These are phyloP conservation scores for Microdochium trichocladiopsis DNA, from an alignment of 2,329 filamentous ascomycete species.

Conservation along the genomic window DNA sequence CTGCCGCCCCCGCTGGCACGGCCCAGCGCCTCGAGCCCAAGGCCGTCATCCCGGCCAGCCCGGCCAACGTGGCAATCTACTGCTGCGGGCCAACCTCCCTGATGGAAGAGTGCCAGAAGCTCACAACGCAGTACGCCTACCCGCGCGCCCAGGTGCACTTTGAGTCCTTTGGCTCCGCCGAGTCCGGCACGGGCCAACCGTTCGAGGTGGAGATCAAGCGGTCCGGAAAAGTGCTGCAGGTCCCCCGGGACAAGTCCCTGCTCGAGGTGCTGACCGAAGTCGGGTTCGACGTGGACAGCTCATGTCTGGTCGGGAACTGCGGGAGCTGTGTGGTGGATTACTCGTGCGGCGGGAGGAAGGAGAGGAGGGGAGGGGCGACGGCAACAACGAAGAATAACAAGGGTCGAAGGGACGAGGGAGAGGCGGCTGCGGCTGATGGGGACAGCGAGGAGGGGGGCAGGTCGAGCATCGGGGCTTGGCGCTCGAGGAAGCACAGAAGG, in stretches of 20 bases:
- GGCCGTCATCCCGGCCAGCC: conserved; percentile 28
- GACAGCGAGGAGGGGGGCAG: too few species aligned
- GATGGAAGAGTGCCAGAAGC: conserved; percentile 11
- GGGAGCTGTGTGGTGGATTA: conserved; percentile 21
- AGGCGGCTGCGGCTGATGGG: too few species aligned
- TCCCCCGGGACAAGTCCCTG: conserved; percentile 19
- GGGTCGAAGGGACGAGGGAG: too few species aligned
- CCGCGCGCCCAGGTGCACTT: conserved; percentile 15
- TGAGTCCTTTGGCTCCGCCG: conserved; percentile 18
- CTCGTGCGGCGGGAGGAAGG: conserved; percentile 9
- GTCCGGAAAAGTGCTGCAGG: conserved; percentile 13
- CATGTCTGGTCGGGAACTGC: conserved; percentile 22
- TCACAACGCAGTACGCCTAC: conserved; percentile 13
- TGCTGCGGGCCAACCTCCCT: conserved; percentile 19
- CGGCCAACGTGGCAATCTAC: conserved; percentile 17
- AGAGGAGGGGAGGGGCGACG: too few species aligned
- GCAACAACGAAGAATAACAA: too few species aligned
- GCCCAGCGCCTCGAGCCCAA: conserved; percentile 12
- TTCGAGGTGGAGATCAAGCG: conserved; percentile 19
- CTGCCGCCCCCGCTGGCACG: too few species aligned
- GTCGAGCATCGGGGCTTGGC: conserved; percentile 18
- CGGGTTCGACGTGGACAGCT: conserved; percentile 22
- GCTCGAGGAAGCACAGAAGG: conserved; percentile 19
- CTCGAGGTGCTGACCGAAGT: conserved; percentile 21
- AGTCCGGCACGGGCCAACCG: conserved; percentile 18